These are phyloP conservation scores for Lepraria neglecta DNA, from an alignment of 495 filamentous ascomycete species.

Conservation along the genomic window DNA sequence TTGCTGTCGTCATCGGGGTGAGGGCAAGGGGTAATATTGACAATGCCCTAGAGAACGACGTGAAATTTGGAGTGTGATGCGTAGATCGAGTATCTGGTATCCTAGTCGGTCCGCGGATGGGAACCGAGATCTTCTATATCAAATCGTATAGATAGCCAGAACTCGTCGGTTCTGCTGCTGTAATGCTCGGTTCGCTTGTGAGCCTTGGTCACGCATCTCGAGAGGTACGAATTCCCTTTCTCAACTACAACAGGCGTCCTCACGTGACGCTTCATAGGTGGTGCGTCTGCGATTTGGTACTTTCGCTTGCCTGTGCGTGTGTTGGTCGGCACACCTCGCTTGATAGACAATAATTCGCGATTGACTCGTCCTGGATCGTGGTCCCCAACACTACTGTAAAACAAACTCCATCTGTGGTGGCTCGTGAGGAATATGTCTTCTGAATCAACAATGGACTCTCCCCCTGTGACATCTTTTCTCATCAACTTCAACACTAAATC, in stretches of 20 bases:
- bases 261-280: background rate
- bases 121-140: slow-evolving; percentile 6
- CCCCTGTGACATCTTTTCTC: slow-evolving; percentile 6
- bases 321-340: slow-evolving; percentile 18
- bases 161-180: slow-evolving; percentile 15
- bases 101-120: background rate
- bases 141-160: slow-evolving; percentile 16
- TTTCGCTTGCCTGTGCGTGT: slow-evolving; percentile 13
- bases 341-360: slow-evolving; percentile 9
- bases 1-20: background rate
- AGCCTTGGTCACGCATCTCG: slow-evolving; percentile 14
- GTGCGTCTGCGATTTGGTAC: slow-evolving; percentile 10
- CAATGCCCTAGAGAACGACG: slow-evolving; percentile 7
- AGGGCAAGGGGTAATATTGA: slow-evolving; percentile 12
- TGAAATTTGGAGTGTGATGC: slow-evolving; percentile 17
- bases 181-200: slow-evolving; percentile 16
- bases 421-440: slow-evolving; percentile 8
- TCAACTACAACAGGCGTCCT: slow-evolving; percentile 5
- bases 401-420: slow-evolving; percentile 19
- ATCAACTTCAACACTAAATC: slow-evolving; percentile 7
- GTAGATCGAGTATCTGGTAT: slow-evolving; percentile 10
- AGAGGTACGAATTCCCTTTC: slow-evolving; percentile 17
- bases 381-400: slow-evolving; percentile 12
- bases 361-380: slow-evolving; percentile 14
- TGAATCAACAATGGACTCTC: background rate